Evolutionary conservation across 169 alveolate genomes (phyloP), one percentile per base, ranked within the genome.

Genomic region (Sarcocystis neurona): DNA sequence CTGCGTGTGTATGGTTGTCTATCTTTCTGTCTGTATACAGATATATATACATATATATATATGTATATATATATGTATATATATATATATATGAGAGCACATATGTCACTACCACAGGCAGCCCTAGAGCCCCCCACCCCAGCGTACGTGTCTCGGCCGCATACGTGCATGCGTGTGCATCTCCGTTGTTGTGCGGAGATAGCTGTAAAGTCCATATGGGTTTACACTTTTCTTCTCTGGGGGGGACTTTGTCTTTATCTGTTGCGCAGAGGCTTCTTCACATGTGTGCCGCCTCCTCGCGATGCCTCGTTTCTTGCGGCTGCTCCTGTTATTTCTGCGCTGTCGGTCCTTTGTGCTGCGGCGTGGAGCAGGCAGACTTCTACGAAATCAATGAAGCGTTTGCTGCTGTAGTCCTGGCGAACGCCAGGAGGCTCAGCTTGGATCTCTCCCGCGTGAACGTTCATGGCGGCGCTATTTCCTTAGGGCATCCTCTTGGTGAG

Each of bases 391-490:
- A 97, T 88, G 99, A 96, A 92, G 97, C 98, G 10, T 96, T 96
- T 94, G 94, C 97, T 15, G 97, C 97, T 27, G 97, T 94, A 63
- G 96, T 94, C 39, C 88, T 96, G 47, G 95, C 96, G 58, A 94
- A 96, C 87, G 93, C 94, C 94, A 94, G 94, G 77, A 89, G 94
- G 48, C 78, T 94, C 47, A 95, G 91, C 72, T 84, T 96, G 39
- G 97, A 96, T 75, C 91, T 87, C 20, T 92, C 92, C 48, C 95
- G 94, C 41, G 96, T 97, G 39, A 97, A 97, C 90, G 93, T 96
- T 32, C 94, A 96, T 90, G 99, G 98, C 27, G 99, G 99, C 46
- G 99, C 98, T 32, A 97, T 96, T 32, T 96, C 98, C 37, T 90
- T 97, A 23, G 99, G 99, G 41, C 98, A 97, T 88, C 98, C 98